phyloP scores from a whole-genome alignment of 2,329 filamentous ascomycete species.

The Aspergillus felis region DNA sequence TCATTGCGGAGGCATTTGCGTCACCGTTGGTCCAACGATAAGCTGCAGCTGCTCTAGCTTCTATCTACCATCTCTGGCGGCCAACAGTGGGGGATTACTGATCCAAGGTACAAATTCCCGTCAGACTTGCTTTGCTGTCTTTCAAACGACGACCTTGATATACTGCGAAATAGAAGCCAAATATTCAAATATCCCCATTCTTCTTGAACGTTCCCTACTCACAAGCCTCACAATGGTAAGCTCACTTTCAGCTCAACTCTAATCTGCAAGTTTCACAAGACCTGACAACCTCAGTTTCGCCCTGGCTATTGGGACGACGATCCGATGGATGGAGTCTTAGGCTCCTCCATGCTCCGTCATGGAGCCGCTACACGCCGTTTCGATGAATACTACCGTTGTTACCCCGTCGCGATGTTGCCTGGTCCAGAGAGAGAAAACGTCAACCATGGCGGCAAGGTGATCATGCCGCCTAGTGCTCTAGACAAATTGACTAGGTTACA shows the following conservation, averaged over 20 bases:
- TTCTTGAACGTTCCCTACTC: background rate
- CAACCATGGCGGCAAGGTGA: slow-evolving; percentile 96
- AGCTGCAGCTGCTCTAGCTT: slow-evolving; percentile 2
- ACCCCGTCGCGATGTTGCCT: slow-evolving; percentile 90
- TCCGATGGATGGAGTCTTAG: slow-evolving; percentile 50
- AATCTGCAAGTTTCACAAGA: background rate
- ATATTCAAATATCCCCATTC: background rate
- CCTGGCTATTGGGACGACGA: slow-evolving; percentile 52
- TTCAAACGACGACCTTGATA: background rate
- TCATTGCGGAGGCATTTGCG: slow-evolving; percentile 36
- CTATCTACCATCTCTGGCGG: background rate
- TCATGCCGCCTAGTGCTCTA: slow-evolving; percentile 90
- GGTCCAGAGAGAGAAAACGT: slow-evolving; percentile 83
- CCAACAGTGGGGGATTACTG: background rate
- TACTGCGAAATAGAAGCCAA: background rate
- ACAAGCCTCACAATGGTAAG: slow-evolving; percentile 23
- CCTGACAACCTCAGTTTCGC: slow-evolving; percentile 37
- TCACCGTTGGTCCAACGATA: slow-evolving; percentile 26
- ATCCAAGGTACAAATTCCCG: background rate
- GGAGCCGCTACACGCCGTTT: slow-evolving; percentile 66
- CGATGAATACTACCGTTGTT: slow-evolving; percentile 98
- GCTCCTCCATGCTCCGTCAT: slow-evolving; percentile 50
- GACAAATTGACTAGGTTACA: slow-evolving; percentile 95
- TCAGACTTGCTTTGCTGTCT: background rate
- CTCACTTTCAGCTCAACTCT: background rate